Base-by-base conservation (phyloP, 495 filamentous ascomycete genomes). In the Hypoxylon fragiforme region DNA sequence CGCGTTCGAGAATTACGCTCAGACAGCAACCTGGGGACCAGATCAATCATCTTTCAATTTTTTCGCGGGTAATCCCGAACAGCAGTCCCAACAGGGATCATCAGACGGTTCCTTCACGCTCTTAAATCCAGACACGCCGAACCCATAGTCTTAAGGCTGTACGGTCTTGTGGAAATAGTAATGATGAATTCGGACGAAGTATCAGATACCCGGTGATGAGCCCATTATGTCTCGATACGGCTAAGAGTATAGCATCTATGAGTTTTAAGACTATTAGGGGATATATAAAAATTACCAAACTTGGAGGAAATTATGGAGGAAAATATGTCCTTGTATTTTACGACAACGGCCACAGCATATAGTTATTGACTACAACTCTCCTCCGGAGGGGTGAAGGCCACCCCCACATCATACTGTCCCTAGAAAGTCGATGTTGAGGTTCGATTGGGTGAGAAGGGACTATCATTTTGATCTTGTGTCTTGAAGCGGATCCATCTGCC, bases 1-100 rank as follows among this genome's bases (percentile, higher is more conserved):
- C 24, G 71, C 73, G 19, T 75, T 79, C 38, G 75, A 77, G 21
- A 79, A 71, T 37, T 79, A 75, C 37, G 70, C 75, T 4, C 76
- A 79, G 46, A 77, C 68, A 6, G 72, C 73, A 3, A 66, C 72
- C 37, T 79, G 71, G 66, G 71, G 74, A 35, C 69, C 67, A 6
- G 73, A 74, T 21, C 74, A 78, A 46, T 42, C 58, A 1, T 70
- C 70, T 1, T 68, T 78, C 41, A 70, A 74, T 11, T 77, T 79
- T 64, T 79, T 77, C 39, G 66, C 73, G 3, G 70, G 72, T 0
- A 73, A 70, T 18, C 42, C 60, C 7, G 68, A 71, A 13, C 73
- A 72, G 5, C 61, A 69, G 46, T 58, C 62, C 3, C 72, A 71
- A 35, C 66, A 70, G 42, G 66, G 50, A 13, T 64, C 60, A 2